These are phyloP conservation scores for Primulina tabacum DNA, from an alignment of 257 asterid genomes.

Conservation along the genomic window DNA sequence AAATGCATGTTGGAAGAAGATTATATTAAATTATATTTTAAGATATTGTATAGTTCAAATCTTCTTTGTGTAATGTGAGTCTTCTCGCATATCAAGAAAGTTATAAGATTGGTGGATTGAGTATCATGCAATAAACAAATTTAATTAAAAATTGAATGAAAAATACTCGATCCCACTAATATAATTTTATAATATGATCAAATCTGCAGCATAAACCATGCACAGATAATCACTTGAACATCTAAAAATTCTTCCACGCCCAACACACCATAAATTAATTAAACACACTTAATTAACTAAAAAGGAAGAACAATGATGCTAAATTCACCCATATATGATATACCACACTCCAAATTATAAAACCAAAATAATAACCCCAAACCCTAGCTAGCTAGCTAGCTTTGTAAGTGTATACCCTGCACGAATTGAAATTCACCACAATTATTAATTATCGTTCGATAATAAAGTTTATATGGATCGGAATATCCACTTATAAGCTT, in stretches of 20 bases:
- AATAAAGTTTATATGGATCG: background rate
- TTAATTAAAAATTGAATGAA: background rate
- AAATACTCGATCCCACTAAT: conserved; percentile 4
- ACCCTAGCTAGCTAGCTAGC: conserved; percentile 28
- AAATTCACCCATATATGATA: conserved; percentile 31
- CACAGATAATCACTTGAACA: background rate
- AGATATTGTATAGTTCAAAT: conserved; percentile 25
- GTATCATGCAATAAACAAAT: conserved; percentile 2
- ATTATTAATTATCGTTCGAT: background rate
- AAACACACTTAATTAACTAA: conserved; percentile 29
- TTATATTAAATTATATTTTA: too few relatives aligned
- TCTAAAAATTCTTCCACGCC: conserved; percentile 31
- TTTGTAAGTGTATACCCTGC: conserved; percentile 2
- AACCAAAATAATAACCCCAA: conserved; percentile 18
- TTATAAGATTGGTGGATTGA: background rate
- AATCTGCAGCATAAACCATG: conserved; percentile 1
- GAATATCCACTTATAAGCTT: background rate
- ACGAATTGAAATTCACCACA: background rate
- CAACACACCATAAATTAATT: conserved; percentile 13
- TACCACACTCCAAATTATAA: conserved; percentile 37
- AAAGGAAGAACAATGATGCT: conserved; percentile 20
- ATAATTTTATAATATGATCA: background rate
- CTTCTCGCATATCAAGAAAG: conserved; percentile 30
- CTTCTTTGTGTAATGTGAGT: conserved; percentile 32
- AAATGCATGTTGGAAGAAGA: background rate